A percentile compares a stretch with the other conserved stretches of the same genome.
Conservation (phyloP, 2,329 filamentous ascomycete species). For the Penicillium fuscoglaucum region DNA sequence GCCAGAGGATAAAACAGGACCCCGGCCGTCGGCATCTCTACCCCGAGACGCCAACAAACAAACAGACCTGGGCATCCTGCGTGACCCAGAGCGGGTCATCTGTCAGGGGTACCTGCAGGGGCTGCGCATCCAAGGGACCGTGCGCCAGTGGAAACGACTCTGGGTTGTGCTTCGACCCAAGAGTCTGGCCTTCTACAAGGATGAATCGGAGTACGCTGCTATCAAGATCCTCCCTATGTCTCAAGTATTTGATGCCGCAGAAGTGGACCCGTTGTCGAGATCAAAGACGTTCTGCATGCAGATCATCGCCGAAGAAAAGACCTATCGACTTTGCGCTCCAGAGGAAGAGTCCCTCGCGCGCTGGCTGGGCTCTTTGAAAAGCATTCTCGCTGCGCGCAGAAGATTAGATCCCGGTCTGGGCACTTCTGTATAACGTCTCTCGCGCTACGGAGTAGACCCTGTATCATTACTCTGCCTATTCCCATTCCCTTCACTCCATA, state of each 20-base stretch:
- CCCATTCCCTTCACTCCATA: not conserved
- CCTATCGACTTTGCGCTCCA: slow-evolving; percentile 71
- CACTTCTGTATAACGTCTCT: slow-evolving; percentile 9
- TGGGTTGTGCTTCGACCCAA: slow-evolving; percentile 89
- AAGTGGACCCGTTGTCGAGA: slow-evolving; percentile 82
- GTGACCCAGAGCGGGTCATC: slow-evolving; percentile 83
- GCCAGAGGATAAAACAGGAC: slow-evolving; percentile 34
- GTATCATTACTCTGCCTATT: not conserved
- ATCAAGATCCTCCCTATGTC: slow-evolving; percentile 76
- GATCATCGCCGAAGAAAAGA: slow-evolving; percentile 90
- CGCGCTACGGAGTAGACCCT: not conserved
- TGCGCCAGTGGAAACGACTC: slow-evolving; percentile 90
- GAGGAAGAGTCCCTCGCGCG: slow-evolving; percentile 80
- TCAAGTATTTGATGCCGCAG: slow-evolving; percentile 83
- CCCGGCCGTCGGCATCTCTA: slow-evolving; percentile 13
- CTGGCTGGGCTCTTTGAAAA: slow-evolving; percentile 90
- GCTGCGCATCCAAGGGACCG: slow-evolving; percentile 73
- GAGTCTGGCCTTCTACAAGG: slow-evolving; percentile 87
- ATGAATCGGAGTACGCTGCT: slow-evolving; percentile 85
- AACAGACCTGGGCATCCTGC: slow-evolving; percentile 54
- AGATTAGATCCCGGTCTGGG: slow-evolving; percentile 30
- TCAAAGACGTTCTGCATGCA: slow-evolving; percentile 87
- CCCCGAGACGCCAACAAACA: slow-evolving; percentile 62
- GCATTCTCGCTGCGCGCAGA: slow-evolving; percentile 48
- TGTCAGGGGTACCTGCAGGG: slow-evolving; percentile 90